Conservation (phyloP, 225 moss, liverwort and hornwort species). For the Sphagnum contortum region DNA sequence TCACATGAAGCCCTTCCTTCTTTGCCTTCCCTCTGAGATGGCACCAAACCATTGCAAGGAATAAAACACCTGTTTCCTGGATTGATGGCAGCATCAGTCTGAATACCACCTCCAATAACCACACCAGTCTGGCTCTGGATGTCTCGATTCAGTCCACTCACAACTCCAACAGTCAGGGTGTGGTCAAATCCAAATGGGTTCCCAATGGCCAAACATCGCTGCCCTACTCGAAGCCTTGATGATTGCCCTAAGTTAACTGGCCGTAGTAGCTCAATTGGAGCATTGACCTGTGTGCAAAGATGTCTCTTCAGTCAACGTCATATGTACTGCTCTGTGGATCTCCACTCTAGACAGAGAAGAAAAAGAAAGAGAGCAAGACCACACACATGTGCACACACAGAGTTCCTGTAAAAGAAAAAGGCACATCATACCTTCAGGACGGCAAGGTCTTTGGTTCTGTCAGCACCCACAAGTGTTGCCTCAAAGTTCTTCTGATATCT, state of each 20-base stretch:
- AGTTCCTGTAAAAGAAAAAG: too few relatives aligned
- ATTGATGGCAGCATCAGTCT: slow-evolving; percentile 67
- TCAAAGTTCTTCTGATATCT: slow-evolving; percentile 73
- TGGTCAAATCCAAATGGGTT: slow-evolving; percentile 70
- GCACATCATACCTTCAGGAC: slow-evolving; percentile 39
- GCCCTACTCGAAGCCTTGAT: slow-evolving; percentile 60
- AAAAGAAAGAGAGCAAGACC: too few relatives aligned
- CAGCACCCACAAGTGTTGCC: slow-evolving; percentile 62
- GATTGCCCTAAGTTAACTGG: slow-evolving; percentile 53
- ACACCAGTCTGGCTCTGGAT: slow-evolving; percentile 61
- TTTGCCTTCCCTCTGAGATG: too few relatives aligned
- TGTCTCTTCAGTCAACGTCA: too few relatives aligned
- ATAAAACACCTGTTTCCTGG: slow-evolving; percentile 50
- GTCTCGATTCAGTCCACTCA: slow-evolving; percentile 62
- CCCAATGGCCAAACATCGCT: slow-evolving; percentile 59
- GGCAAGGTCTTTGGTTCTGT: slow-evolving; percentile 65
- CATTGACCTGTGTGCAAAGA: slow-evolving; percentile 34
- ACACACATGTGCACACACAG: too few relatives aligned
- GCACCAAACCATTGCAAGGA: not conserved
- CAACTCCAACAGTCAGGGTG: slow-evolving; percentile 59
- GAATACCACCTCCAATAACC: slow-evolving; percentile 63
- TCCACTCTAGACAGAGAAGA: too few relatives aligned
- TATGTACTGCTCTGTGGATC: too few relatives aligned
- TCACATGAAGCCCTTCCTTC: too few relatives aligned
- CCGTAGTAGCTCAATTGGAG: slow-evolving; percentile 60